These are phyloP conservation scores for Emericellopsis cladophorae DNA, from an alignment of 2,329 filamentous ascomycete species.

Conservation along the genomic window DNA sequence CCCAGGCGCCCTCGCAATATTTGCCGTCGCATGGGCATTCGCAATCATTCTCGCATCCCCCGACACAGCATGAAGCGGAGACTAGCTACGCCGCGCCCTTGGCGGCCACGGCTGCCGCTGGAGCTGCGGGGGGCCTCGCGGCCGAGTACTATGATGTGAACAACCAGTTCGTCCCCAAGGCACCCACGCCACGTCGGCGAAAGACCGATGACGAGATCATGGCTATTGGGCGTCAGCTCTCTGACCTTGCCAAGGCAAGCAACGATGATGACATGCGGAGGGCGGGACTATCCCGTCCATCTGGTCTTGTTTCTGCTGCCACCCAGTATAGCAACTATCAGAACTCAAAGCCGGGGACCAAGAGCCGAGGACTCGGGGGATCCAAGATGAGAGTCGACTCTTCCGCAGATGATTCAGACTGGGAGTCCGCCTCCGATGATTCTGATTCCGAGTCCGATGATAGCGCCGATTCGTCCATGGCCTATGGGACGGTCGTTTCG, in stretches of 20 bases:
- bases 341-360: conserved; percentile 16
- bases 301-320: conserved; percentile 21
- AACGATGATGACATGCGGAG: conserved; percentile 35
- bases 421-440: conserved; percentile 42
- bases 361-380: conserved; percentile 22
- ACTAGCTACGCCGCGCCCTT: background rate
- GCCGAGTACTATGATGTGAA: conserved; percentile 1
- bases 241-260: conserved; percentile 36
- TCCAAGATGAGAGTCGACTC: conserved; percentile 25
- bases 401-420: conserved; percentile 35
- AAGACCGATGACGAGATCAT: conserved; percentile 35
- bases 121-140: conserved; percentile 1
- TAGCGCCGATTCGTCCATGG: conserved; percentile 22
- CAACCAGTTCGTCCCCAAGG: conserved; percentile 1
- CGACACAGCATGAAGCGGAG: background rate
- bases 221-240: conserved; percentile 40
- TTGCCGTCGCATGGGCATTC: background rate
- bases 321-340: conserved; percentile 27
- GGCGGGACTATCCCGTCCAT: conserved; percentile 16
- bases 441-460: conserved; percentile 24
- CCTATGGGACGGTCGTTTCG: conserved; percentile 17
- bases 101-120: conserved; percentile 1
- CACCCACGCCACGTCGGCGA: conserved; percentile 1
- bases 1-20: background rate
- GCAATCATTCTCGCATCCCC: background rate